These are phyloP conservation scores for Hevea brasiliensis DNA, from an alignment of 345 rosid species.

Conservation along the genomic window DNA sequence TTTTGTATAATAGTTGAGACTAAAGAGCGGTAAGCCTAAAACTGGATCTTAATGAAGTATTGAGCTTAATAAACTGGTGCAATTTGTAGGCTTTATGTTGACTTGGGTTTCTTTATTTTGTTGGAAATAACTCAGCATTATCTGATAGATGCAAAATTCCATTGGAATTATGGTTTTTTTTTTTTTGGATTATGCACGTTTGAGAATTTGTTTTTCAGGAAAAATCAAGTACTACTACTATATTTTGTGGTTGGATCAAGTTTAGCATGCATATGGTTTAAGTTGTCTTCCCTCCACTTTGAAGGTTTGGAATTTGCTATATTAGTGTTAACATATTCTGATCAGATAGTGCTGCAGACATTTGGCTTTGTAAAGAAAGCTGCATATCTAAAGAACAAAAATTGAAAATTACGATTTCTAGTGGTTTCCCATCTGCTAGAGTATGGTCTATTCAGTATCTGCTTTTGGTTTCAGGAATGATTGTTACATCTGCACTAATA, in stretches of 20 bases:
- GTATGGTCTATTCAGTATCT: constrained; percentile 8
- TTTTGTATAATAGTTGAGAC: not conserved
- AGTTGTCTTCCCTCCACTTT: not conserved
- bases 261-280: not conserved
- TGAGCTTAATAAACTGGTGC: not conserved
- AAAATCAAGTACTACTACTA: too few species aligned
- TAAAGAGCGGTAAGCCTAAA: not conserved
- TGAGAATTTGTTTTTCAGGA: not conserved
- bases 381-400: not conserved
- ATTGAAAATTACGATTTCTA: not conserved
- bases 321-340: not conserved
- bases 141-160: not conserved
- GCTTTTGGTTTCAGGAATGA: constrained; percentile 62
- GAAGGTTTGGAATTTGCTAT: not conserved
- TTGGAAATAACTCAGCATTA: not conserved
- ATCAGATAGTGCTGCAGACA: not conserved
- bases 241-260: not conserved
- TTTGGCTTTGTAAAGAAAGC: not conserved
- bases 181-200: not conserved
- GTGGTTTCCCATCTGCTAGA: not conserved
- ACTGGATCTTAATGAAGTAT: not conserved
- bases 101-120: not conserved
- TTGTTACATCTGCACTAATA: constrained; percentile 89
- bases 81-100: not conserved
- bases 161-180: not conserved